Base-by-base conservation (phyloP, 495 filamentous ascomycete genomes). In the Polyplosphaeria fusca region DNA sequence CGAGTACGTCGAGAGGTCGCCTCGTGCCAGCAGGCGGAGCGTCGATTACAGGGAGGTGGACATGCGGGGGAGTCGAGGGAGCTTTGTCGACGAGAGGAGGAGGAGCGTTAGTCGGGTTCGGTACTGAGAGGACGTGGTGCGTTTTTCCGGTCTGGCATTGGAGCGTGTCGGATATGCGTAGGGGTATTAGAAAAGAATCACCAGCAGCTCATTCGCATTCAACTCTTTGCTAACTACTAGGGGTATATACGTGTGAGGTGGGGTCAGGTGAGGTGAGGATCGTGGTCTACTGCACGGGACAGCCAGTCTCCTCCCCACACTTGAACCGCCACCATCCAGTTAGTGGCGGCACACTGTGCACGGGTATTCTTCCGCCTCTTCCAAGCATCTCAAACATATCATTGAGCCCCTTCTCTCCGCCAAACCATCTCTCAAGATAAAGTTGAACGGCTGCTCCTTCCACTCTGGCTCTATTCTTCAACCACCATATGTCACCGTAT, bases 361-460 rank as follows among this genome's bases (percentile, higher is more conserved):
- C 30, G 7, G 30, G 30, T 14, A 35, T 35, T 14, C 30, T 35
- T 35, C 7, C 30, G 14, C 14, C n/a, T 35, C 30, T 35, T 35
- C 39, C 39, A 9, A 42, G 39, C 27, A 30, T 30, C 39, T 55
- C 52, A 55, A 27, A 55, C 39, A 55, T 46, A 12, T 42, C 16
- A 3, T 5, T 24, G 24, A 55, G 26, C 46, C 42, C 42, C 3
- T 12, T n/a, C n/a, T 44, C 49, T 18, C 30, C 48, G 1, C 56
- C 56, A 53, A 19, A 53, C 23, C 42, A 50, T 35, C 48, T 53
- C 32, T 63, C 43, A 12, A 63, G 19, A 28, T 44, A 63, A 13
- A 58, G 37, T 37, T 37, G n/a, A 18, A 73, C 73, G 3, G 73
- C 70, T 52, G 61, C 51, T 12, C 73, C 70, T 55, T 76, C 76